These are phyloP conservation scores for Hypocrella siamensis DNA, from an alignment of 2,329 filamentous ascomycete genomes.

Conservation along the genomic window DNA sequence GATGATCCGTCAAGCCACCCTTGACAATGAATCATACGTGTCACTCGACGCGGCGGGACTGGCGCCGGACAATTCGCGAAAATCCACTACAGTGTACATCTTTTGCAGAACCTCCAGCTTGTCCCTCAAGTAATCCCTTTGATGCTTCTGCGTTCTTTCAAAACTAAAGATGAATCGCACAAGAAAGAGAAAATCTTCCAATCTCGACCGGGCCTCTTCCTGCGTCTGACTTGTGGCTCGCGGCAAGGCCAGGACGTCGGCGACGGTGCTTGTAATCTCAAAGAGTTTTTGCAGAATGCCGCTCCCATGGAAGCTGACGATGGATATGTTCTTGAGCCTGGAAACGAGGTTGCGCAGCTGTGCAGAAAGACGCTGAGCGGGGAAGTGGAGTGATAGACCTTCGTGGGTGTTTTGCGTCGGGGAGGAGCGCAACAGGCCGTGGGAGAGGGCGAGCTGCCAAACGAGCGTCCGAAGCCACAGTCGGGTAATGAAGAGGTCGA, in stretches of 20 bases:
- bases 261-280: slow-evolving; percentile 43
- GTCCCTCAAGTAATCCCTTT: slow-evolving; percentile 23
- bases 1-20: neutral
- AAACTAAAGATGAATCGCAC: slow-evolving; percentile 33
- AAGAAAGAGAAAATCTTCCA: slow-evolving; percentile 38
- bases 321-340: slow-evolving; percentile 18
- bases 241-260: slow-evolving; percentile 39
- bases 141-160: slow-evolving; percentile 27
- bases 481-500: slow-evolving; percentile 23
- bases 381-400: slow-evolving; percentile 23
- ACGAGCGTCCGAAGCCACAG: slow-evolving; percentile 25
- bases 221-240: slow-evolving; percentile 19
- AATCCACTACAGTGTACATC: slow-evolving; percentile 14
- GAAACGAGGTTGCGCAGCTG: slow-evolving; percentile 22
- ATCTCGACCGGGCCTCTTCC: slow-evolving; percentile 27
- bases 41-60: slow-evolving; percentile 7
- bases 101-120: slow-evolving; percentile 20
- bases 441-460: slow-evolving; percentile 24
- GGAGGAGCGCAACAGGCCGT: slow-evolving; percentile 19
- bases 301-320: slow-evolving; percentile 37
- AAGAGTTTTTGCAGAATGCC: slow-evolving; percentile 43
- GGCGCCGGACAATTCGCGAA: slow-evolving; percentile 10
- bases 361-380: slow-evolving; percentile 19
- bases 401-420: slow-evolving; percentile 17
- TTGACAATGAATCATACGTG: slow-evolving; percentile 3